Evolutionary conservation across 2,329 filamentous ascomycete genomes (phyloP), one percentile per base, ranked within the genome.

Genomic region (Rhinocladiella similis): DNA sequence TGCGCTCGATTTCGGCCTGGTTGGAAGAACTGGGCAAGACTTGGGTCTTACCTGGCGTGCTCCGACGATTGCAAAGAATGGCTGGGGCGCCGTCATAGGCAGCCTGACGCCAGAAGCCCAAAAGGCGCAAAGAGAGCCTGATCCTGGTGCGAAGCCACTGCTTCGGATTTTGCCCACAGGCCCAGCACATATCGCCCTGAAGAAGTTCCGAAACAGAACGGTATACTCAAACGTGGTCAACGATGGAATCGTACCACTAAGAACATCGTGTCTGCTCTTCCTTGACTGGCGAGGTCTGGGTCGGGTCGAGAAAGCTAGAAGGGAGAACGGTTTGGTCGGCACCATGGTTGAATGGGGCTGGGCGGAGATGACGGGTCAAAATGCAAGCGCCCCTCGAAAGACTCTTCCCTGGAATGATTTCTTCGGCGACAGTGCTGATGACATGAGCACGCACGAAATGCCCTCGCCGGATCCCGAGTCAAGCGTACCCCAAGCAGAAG

Each of bases 191-290:
- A 83, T 83, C 29, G 92, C 87, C 0, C 78, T 97, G 49, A 81
- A 83, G 60, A 82, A 79, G 65, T 97, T 97, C 75, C 83, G 85
- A 69, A 81, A 90, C 54, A 87, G 86, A 57, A 89, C 85, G 2
- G 76, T 96, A 1, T 97, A 97, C 71, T 82, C 88, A 36, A 97
- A 97, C 69, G 86, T 96, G 42, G 77, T 88, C 67, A 96, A 97
- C 70, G 93, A 97, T 74, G 81, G 86, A 2, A 97, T 99, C 64
- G 94, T 99, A 3, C 94, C 94, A 2, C 76, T 99, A 33, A 85
- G 94, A 19, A 99, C 94, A 3, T 97, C 93, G 61, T 99, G 93
- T 71, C 78, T 99, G n/a, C 75, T 99, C 5, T 99, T 99, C 68
- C 77, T 99, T 1, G 94, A 99, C 70, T 99, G 94, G 94, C 89